Conservation (phyloP, 2,329 filamentous ascomycete species). For the Emergomyces orientalis region DNA sequence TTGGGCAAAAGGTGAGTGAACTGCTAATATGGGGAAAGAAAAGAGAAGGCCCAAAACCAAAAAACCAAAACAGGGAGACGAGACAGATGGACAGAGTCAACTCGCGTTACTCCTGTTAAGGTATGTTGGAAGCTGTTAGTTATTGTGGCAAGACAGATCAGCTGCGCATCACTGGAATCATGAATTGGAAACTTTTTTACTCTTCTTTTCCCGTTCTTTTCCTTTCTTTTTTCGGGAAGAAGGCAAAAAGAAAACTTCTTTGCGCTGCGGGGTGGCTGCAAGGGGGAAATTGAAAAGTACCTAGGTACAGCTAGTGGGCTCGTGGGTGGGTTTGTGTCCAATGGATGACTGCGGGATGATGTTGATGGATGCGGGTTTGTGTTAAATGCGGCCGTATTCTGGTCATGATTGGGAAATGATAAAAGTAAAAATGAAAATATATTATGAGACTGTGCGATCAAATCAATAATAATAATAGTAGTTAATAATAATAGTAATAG, state of each 20-base stretch:
- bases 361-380: background rate
- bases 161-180: too few species aligned
- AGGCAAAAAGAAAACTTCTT: background rate
- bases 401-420: background rate
- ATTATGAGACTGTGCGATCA: background rate
- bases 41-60: too few species aligned
- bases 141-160: too few species aligned
- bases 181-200: too few species aligned
- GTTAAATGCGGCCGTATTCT: too few species aligned
- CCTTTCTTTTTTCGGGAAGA: background rate
- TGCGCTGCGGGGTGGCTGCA: background rate
- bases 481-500: background rate
- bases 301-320: background rate
- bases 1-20: too few species aligned
- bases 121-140: too few species aligned
- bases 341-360: background rate
- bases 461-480: background rate
- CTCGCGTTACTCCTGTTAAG: too few species aligned
- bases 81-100: too few species aligned
- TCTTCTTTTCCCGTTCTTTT: background rate
- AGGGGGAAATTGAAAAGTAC: slow-evolving; percentile 2
- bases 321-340: background rate
- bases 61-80: too few species aligned
- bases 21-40: too few species aligned
- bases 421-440: background rate